A percentile compares a stretch with the other conserved stretches of the same genome.
Evolutionary conservation across 1,284 basidiomycete genomes (phyloP).

Genomic region (Trichosporon inkin): DNA sequence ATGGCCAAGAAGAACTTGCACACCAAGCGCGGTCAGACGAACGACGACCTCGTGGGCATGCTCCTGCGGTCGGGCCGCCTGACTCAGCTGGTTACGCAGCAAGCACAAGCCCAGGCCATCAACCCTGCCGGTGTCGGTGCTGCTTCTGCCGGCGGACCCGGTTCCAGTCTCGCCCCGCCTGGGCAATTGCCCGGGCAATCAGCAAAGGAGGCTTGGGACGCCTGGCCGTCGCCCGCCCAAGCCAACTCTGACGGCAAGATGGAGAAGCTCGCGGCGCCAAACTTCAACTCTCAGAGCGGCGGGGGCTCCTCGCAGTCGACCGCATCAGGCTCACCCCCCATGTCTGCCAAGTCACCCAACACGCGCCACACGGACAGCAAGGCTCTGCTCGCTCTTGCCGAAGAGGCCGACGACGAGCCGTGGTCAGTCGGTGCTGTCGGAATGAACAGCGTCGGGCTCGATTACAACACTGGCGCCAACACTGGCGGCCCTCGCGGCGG

Average conservation of each 20-base stretch:
- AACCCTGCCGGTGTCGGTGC: constrained; percentile 2
- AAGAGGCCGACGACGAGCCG: constrained; percentile 49
- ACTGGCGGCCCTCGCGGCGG: constrained; percentile 12
- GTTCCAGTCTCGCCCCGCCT: constrained; percentile 6
- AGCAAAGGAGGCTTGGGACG: constrained; percentile 41
- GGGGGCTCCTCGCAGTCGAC: constrained; percentile 24
- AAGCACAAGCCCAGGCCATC: constrained; percentile 17
- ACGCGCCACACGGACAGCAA: constrained; percentile 43
- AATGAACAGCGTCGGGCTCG: constrained; percentile 29
- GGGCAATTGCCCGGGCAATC: constrained; percentile 23
- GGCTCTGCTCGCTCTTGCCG: constrained; percentile 47
- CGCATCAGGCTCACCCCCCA: constrained; percentile 34
- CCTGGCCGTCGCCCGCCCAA: constrained; percentile 21
- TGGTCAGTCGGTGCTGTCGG: constrained; percentile 42
- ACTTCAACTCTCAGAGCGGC: neutral
- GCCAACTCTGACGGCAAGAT: constrained; percentile 13
- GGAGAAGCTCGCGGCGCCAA: constrained; percentile 17
- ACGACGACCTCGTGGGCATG: constrained; percentile 48
- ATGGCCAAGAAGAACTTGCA: constrained; percentile 99
- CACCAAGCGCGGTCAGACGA: constrained; percentile 72
- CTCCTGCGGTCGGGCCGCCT: constrained; percentile 40
- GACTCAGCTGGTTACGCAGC: constrained; percentile 24
- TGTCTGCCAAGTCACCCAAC: constrained; percentile 36
- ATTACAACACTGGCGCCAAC: constrained; percentile 12
- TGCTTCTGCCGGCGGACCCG: neutral